Evolutionary conservation across 2,329 filamentous ascomycete species (phyloP).

Genomic region (Aspergillus sp.): DNA sequence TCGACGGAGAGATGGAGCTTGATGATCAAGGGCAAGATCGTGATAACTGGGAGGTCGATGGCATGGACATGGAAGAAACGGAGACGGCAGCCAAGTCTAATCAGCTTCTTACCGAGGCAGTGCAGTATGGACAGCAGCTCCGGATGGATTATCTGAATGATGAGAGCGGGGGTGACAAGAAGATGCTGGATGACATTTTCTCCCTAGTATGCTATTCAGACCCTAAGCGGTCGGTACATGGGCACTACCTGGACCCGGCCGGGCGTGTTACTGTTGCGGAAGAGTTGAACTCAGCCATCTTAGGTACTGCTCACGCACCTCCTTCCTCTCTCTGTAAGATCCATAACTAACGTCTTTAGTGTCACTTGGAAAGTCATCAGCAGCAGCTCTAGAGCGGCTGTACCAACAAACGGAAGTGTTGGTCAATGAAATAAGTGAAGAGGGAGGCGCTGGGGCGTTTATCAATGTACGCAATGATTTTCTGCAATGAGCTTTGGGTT

Average conservation of each 20-base stretch:
- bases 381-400: slow-evolving; percentile 78
- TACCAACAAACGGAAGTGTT: slow-evolving; percentile 84
- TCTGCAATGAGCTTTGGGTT: slow-evolving; percentile 38
- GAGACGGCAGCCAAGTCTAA: slow-evolving; percentile 39
- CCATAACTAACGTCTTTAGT: slow-evolving; percentile 53
- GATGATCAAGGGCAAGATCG: slow-evolving; percentile 49
- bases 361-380: slow-evolving; percentile 84
- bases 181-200: slow-evolving; percentile 79
- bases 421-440: slow-evolving; percentile 76
- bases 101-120: slow-evolving; percentile 65
- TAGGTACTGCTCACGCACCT: slow-evolving; percentile 59
- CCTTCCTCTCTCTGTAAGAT: slow-evolving; percentile 2
- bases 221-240: slow-evolving; percentile 72
- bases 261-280: slow-evolving; percentile 81
- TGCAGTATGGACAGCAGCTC: slow-evolving; percentile 77
- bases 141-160: slow-evolving; percentile 75
- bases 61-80: slow-evolving; percentile 57
- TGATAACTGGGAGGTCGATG: slow-evolving; percentile 42
- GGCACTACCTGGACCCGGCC: slow-evolving; percentile 72
- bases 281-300: slow-evolving; percentile 88
- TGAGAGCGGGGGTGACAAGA: slow-evolving; percentile 66
- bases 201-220: slow-evolving; percentile 84
- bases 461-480: slow-evolving; percentile 65
- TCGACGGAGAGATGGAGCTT: slow-evolving; percentile 58
- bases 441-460: slow-evolving; percentile 79